A percentile compares a stretch with the other conserved stretches of the same genome.
Conservation (phyloP, 2,329 filamentous ascomycete species). For the Trichoderma hamatum region DNA sequence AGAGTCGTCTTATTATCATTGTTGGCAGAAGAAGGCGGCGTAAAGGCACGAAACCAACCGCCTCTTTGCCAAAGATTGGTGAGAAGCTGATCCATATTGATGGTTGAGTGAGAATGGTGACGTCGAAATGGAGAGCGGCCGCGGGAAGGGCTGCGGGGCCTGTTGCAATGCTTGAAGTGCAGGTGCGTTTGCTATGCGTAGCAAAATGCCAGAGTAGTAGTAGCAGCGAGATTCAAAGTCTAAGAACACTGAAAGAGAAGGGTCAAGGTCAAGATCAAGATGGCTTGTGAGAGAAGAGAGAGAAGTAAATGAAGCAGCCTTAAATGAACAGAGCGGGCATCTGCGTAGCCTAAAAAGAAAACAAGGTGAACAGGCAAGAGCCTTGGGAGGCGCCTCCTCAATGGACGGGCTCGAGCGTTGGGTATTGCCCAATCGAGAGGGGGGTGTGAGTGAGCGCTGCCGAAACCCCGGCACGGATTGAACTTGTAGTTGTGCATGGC, state of each 20-base stretch:
- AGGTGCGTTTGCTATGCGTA: background rate
- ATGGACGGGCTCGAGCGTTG: background rate
- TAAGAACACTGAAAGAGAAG: background rate
- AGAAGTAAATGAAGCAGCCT: too few species aligned
- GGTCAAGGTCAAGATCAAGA: background rate
- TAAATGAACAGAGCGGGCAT: background rate
- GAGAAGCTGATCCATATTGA: slow-evolving; percentile 26
- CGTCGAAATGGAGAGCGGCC: background rate
- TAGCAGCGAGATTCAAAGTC: background rate
- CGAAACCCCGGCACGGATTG: background rate
- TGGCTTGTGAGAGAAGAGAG: background rate
- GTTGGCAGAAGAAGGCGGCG: background rate
- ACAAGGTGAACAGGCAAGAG: background rate
- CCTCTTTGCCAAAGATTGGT: slow-evolving; percentile 23
- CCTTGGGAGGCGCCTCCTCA: background rate
- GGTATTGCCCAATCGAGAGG: slow-evolving; percentile 9
- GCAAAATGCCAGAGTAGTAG: background rate
- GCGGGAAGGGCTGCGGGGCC: slow-evolving; percentile 1
- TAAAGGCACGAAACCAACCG: slow-evolving; percentile 23
- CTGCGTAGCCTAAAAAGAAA: background rate
- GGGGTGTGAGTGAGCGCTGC: background rate
- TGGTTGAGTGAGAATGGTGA: background rate
- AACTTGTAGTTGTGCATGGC: too few species aligned
- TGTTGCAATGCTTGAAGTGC: background rate
- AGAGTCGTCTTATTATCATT: background rate